Evolutionary conservation across 805 yeast species (phyloP).

Genomic region (Teunomyces kruisii): DNA sequence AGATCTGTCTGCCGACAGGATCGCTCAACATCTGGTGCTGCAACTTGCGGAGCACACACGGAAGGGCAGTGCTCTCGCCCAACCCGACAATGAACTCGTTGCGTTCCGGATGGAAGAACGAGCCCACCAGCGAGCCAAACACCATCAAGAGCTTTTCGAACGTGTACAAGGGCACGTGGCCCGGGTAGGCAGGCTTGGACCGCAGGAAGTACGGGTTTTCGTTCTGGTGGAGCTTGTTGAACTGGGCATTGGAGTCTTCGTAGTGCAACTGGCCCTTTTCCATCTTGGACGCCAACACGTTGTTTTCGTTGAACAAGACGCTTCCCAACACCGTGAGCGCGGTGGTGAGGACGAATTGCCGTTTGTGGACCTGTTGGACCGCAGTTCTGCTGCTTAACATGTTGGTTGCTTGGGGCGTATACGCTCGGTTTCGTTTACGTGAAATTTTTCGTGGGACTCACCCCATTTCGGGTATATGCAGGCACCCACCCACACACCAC

Average conservation of each 20-base stretch:
- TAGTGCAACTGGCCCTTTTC: constrained; percentile 49
- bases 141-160: constrained; percentile 66
- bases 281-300: constrained; percentile 60
- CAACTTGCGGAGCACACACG: constrained; percentile 59
- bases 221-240: constrained; percentile 26
- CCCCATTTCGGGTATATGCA: too few species aligned
- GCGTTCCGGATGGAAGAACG: constrained; percentile 72
- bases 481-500: too few species aligned
- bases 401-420: background rate
- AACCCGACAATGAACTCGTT: constrained; percentile 75
- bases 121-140: constrained; percentile 72
- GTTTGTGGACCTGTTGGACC: background rate
- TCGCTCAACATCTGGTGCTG: constrained; percentile 75
- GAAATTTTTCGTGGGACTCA: background rate
- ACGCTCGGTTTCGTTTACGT: background rate
- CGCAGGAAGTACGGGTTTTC: constrained; percentile 35
- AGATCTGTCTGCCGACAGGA: constrained; percentile 70
- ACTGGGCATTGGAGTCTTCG: constrained; percentile 30
- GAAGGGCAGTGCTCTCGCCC: constrained; percentile 88
- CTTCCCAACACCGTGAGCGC: constrained; percentile 24
- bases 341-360: constrained; percentile 15
- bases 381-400: background rate
- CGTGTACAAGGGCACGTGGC: constrained; percentile 71
- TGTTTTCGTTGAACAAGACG: constrained; percentile 40
- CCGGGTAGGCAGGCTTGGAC: constrained; percentile 55